Percentiles rank a stretch among this genome's conserved stretches.
These are phyloP conservation scores for Eimeria falciformis DNA, from an alignment of 169 alveolate species.

Conservation along the genomic window DNA sequence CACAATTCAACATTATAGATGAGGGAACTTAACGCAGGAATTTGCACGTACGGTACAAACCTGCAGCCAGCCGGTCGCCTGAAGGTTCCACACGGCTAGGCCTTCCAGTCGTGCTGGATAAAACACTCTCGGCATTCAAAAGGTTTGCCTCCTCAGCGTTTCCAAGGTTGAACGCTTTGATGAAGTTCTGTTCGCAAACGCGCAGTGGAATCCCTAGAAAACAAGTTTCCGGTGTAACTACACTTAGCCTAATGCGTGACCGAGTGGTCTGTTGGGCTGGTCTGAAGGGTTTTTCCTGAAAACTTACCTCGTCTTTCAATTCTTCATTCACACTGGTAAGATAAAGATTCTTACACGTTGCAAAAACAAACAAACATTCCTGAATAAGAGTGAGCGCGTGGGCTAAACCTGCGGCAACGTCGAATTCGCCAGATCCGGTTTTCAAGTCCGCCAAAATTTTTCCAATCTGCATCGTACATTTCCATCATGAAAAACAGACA, in stretches of 20 bases:
- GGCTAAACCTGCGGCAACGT: conserved; percentile 10
- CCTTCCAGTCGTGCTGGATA: neutral
- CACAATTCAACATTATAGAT: neutral
- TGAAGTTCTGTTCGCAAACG: neutral
- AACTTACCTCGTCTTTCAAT: neutral
- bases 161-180: conserved; percentile 9
- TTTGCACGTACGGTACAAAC: neutral
- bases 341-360: conserved; percentile 7
- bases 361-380: neutral
- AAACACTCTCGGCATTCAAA: conserved; percentile 6
- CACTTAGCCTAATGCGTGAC: too few species aligned
- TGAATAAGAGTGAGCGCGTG: neutral
- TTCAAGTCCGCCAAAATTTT: neutral
- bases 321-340: neutral
- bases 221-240: too few species aligned
- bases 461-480: neutral
- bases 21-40: neutral
- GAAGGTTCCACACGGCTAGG: neutral
- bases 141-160: neutral
- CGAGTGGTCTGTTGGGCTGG: too few species aligned
- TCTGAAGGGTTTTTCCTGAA: too few species aligned
- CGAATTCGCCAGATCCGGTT: neutral
- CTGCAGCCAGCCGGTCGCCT: neutral
- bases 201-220: neutral
- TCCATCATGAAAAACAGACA: too few species aligned